Evolutionary conservation across 2,329 filamentous ascomycete species (phyloP).

Genomic region (Leptographium radiaticola): DNA sequence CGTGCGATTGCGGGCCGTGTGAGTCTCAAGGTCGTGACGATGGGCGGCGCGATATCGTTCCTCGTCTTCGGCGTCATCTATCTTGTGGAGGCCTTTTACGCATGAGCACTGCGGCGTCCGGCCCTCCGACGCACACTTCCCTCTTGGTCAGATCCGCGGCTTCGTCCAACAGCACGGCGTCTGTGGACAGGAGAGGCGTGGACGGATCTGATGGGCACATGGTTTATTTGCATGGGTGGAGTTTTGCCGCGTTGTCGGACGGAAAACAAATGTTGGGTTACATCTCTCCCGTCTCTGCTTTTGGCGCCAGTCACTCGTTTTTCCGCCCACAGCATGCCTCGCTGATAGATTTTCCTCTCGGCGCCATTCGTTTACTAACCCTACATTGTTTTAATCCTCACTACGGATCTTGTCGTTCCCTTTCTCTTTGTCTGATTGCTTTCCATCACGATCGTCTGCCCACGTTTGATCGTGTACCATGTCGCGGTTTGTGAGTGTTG

Average conservation of each 20-base stretch:
- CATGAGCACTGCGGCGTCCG: neutral
- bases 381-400: neutral
- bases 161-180: neutral
- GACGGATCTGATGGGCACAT: neutral
- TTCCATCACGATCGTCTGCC: neutral
- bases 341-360: neutral
- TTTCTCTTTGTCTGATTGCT: neutral
- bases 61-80: constrained; percentile 88
- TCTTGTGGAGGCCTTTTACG: constrained; percentile 62
- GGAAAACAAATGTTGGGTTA: constrained; percentile 4
- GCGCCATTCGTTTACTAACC: neutral
- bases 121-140: neutral
- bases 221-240: constrained; percentile 11
- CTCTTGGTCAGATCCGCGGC: neutral
- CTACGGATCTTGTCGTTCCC: neutral
- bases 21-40: constrained; percentile 88
- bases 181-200: neutral
- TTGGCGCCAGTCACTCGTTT: neutral
- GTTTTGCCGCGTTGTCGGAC: constrained; percentile 9
- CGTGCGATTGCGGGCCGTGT: constrained; percentile 86
- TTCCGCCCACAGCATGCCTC: neutral
- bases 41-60: constrained; percentile 85
- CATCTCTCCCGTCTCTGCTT: neutral
- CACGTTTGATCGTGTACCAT: neutral
- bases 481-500: neutral